Evolutionary conservation across 2,329 filamentous ascomycete species (phyloP).

Genomic region (Lecanicillium sp.): DNA sequence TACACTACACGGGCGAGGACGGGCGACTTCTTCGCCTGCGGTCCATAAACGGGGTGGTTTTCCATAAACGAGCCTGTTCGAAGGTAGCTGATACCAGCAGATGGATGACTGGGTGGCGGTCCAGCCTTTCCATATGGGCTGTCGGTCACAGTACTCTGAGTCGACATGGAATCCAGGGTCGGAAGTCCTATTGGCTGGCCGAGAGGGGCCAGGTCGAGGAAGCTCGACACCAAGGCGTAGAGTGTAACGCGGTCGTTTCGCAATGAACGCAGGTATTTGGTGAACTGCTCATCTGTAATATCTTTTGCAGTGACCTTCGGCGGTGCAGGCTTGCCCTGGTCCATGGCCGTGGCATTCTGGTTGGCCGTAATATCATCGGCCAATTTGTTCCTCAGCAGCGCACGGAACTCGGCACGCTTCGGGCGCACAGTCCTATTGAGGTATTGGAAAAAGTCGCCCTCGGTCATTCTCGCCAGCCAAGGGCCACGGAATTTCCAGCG

Average conservation of each 20-base stretch:
- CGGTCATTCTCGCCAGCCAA: conserved; percentile 55
- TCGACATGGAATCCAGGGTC: too few species aligned
- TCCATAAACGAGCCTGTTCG: conserved; percentile 45
- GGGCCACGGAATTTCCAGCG: conserved; percentile 62
- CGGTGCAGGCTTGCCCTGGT: conserved; percentile 24
- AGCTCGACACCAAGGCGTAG: conserved; percentile 47
- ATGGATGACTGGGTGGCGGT: conserved; percentile 54
- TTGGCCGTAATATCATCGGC: conserved; percentile 35
- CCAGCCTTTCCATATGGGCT: conserved; percentile 43
- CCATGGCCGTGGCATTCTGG: conserved; percentile 28
- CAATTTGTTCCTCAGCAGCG: conserved; percentile 40
- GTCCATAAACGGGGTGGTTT: conserved; percentile 54
- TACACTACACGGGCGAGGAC: conserved; percentile 42
- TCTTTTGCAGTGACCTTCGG: conserved; percentile 20
- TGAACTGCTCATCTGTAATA: conserved; percentile 43
- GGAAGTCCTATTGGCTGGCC: conserved; percentile 21
- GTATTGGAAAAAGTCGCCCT: conserved; percentile 51
- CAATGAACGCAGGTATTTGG: conserved; percentile 42
- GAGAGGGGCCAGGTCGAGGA: conserved; percentile 53
- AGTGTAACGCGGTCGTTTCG: conserved; percentile 42
- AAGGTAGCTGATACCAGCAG: conserved; percentile 54
- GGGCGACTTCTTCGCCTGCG: conserved; percentile 41
- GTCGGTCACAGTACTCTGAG: conserved; percentile 18
- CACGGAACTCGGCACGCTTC: conserved; percentile 45
- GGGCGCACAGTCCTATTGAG: conserved; percentile 44